Percentiles rank a stretch among this genome's conserved stretches.
Evolutionary conservation across 2,329 filamentous ascomycete genomes (phyloP).

Genomic region (Claviceps sp.): DNA sequence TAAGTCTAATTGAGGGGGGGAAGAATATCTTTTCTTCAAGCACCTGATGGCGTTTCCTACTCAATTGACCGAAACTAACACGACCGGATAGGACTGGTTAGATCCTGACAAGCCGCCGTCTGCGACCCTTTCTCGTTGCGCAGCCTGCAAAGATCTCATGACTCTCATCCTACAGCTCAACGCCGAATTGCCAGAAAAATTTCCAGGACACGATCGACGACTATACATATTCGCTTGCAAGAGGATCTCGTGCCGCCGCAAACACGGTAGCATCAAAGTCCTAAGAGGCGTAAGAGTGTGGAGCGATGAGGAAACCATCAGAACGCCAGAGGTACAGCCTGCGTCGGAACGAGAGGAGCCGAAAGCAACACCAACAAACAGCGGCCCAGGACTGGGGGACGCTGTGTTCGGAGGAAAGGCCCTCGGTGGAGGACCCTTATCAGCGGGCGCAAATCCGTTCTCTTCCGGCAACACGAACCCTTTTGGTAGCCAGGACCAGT

Average conservation of each 20-base stretch:
- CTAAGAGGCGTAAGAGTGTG: conserved; percentile 54
- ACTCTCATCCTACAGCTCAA: conserved; percentile 81
- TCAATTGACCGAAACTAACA: conserved; percentile 3
- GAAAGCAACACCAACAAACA: conserved; percentile 17
- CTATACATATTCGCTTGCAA: conserved; percentile 79
- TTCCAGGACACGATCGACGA: conserved; percentile 75
- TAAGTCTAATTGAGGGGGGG: neutral
- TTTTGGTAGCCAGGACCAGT: conserved; percentile 21
- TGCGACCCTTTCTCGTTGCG: conserved; percentile 68
- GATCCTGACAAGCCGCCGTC: conserved; percentile 58
- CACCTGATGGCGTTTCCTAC: neutral
- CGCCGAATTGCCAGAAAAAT: conserved; percentile 74
- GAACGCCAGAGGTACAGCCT: conserved; percentile 19
- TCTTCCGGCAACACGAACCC: conserved; percentile 34
- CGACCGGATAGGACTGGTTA: conserved; percentile 59
- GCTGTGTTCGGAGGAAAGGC: conserved; percentile 55
- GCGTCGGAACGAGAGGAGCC: conserved; percentile 18
- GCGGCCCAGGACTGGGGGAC: conserved; percentile 43
- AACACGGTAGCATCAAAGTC: conserved; percentile 66
- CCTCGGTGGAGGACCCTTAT: conserved; percentile 19
- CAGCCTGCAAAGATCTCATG: conserved; percentile 73
- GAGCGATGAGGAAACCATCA: conserved; percentile 22
- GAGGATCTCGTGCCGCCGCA: conserved; percentile 64
- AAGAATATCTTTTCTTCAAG: neutral
- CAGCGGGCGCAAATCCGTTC: conserved; percentile 43